Conservation (phyloP, 208 protist species). For the Trypanosomatidae sp. region DNA sequence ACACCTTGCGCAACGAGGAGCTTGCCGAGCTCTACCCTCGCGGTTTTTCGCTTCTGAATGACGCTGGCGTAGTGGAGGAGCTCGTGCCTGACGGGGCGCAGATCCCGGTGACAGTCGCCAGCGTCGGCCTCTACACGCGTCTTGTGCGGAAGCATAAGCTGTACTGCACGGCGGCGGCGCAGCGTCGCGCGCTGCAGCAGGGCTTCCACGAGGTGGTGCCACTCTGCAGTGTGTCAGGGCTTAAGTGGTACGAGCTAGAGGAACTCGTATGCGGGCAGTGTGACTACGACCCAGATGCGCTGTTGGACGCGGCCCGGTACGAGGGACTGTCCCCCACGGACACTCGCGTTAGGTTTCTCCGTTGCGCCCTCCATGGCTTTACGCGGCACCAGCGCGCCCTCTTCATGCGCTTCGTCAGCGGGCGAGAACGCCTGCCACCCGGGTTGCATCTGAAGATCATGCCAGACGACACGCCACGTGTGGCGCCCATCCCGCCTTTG, state of each 20-base stretch:
- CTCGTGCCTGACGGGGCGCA: slow-evolving; percentile 60
- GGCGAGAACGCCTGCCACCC: slow-evolving; percentile 79
- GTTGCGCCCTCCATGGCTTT: slow-evolving; percentile 77
- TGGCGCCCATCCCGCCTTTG: slow-evolving; percentile 9
- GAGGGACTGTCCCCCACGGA: slow-evolving; percentile 63
- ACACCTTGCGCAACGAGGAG: slow-evolving; percentile 31
- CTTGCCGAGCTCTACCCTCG: slow-evolving; percentile 60
- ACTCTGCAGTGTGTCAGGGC: slow-evolving; percentile 42
- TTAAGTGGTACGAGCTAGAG: slow-evolving; percentile 93
- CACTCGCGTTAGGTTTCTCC: slow-evolving; percentile 73
- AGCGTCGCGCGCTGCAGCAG: slow-evolving; percentile 70
- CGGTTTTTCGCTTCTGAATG: slow-evolving; percentile 67
- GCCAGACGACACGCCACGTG: slow-evolving; percentile 39
- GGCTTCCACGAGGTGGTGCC: slow-evolving; percentile 92
- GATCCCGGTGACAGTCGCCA: slow-evolving; percentile 52
- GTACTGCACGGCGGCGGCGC: slow-evolving; percentile 31
- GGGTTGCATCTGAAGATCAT: slow-evolving; percentile 83
- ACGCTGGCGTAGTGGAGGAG: slow-evolving; percentile 43
- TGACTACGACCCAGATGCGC: slow-evolving; percentile 88
- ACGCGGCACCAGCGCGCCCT: slow-evolving; percentile 72
- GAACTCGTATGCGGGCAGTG: slow-evolving; percentile 87
- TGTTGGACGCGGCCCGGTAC: slow-evolving; percentile 83
- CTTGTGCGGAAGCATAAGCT: slow-evolving; percentile 67
- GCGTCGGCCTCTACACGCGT: slow-evolving; percentile 61
- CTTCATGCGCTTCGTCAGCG: slow-evolving; percentile 94